Conservation (phyloP, 495 filamentous ascomycete genomes). For the Aspergillus homomorphus region DNA sequence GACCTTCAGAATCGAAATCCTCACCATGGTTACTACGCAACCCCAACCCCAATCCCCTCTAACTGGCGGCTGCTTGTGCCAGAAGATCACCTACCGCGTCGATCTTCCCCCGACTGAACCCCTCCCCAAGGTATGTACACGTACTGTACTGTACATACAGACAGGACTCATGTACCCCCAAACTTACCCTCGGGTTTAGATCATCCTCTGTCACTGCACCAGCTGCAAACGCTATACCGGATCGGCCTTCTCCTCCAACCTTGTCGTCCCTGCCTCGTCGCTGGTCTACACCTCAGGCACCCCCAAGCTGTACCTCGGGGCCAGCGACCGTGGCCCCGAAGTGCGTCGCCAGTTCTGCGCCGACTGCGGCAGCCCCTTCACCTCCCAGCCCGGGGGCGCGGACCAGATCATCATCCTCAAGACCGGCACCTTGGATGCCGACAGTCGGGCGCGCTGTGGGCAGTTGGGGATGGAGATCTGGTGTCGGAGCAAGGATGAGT, state of each 20-base stretch:
- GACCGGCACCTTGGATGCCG: slow-evolving; percentile 29
- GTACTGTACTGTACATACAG: neutral
- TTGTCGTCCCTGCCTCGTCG: slow-evolving; percentile 18
- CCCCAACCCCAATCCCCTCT: too few species aligned
- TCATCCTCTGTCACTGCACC: slow-evolving; percentile 32
- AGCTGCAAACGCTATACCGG: slow-evolving; percentile 32
- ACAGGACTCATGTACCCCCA: too few species aligned
- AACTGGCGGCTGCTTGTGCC: slow-evolving; percentile 28
- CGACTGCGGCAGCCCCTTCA: slow-evolving; percentile 27
- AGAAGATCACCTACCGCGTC: slow-evolving; percentile 26
- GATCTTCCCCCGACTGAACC: slow-evolving; percentile 19
- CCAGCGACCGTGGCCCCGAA: slow-evolving; percentile 12
- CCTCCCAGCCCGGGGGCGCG: slow-evolving; percentile 12
- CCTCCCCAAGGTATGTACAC: slow-evolving; percentile 19
- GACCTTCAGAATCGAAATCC: too few species aligned
- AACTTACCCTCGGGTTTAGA: slow-evolving; percentile 7
- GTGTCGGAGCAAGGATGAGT: slow-evolving; percentile 24
- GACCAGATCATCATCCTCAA: slow-evolving; percentile 17
- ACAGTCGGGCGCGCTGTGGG: slow-evolving; percentile 5
- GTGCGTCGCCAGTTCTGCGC: slow-evolving; percentile 25
- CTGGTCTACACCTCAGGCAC: slow-evolving; percentile 21
- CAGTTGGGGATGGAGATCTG: slow-evolving; percentile 23
- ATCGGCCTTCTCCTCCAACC: slow-evolving; percentile 28
- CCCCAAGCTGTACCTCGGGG: slow-evolving; percentile 23
- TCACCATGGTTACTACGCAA: slow-evolving; percentile 15